These are phyloP conservation scores for Cladosporium sp. DNA, from an alignment of 2,329 filamentous ascomycete genomes.

Conservation along the genomic window DNA sequence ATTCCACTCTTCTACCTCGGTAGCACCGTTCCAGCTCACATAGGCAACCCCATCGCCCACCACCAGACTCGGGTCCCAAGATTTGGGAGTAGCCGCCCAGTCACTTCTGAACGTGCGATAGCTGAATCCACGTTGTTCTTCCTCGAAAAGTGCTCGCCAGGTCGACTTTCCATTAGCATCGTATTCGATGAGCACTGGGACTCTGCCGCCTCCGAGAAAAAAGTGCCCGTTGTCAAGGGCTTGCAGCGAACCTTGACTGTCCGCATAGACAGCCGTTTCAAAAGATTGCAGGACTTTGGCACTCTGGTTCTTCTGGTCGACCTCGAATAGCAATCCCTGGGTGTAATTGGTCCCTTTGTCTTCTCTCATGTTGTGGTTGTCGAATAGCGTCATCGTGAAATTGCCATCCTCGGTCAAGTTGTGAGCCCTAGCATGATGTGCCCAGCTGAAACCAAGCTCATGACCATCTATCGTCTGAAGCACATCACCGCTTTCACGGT, in stretches of 20 bases:
- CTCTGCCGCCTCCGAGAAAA: slow-evolving; percentile 20
- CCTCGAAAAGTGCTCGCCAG: slow-evolving; percentile 19
- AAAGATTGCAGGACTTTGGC: slow-evolving; percentile 1
- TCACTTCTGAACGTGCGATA: slow-evolving; percentile 23
- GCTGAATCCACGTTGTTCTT: slow-evolving; percentile 16
- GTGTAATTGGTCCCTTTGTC: slow-evolving; percentile 13
- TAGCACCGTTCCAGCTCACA: slow-evolving; percentile 29
- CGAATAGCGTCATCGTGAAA: slow-evolving; percentile 22
- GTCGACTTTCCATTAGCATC: slow-evolving; percentile 8
- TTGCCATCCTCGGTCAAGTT: slow-evolving; percentile 18
- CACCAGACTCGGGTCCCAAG: slow-evolving; percentile 7
- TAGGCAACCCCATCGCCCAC: slow-evolving; percentile 13
- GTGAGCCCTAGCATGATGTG: slow-evolving; percentile 22
- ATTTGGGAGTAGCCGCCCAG: slow-evolving; percentile 21
- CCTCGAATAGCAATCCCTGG: slow-evolving; percentile 16
- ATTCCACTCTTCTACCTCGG: slow-evolving; percentile 25
- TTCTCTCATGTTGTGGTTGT: slow-evolving; percentile 21
- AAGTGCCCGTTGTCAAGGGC: slow-evolving; percentile 18
- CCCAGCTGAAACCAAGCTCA: slow-evolving; percentile 22
- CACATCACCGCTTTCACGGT: slow-evolving; percentile 18
- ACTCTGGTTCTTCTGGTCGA: slow-evolving; percentile 13
- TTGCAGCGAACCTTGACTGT: slow-evolving; percentile 21
- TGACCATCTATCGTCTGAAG: slow-evolving; percentile 22
- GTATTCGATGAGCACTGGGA: slow-evolving; percentile 21
- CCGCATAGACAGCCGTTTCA: slow-evolving; percentile 12